Percentiles rank a stretch among this genome's conserved stretches.
These are phyloP conservation scores for Symmetrospora coprosmae DNA, from an alignment of 768 basidiomycete species.

Conservation along the genomic window DNA sequence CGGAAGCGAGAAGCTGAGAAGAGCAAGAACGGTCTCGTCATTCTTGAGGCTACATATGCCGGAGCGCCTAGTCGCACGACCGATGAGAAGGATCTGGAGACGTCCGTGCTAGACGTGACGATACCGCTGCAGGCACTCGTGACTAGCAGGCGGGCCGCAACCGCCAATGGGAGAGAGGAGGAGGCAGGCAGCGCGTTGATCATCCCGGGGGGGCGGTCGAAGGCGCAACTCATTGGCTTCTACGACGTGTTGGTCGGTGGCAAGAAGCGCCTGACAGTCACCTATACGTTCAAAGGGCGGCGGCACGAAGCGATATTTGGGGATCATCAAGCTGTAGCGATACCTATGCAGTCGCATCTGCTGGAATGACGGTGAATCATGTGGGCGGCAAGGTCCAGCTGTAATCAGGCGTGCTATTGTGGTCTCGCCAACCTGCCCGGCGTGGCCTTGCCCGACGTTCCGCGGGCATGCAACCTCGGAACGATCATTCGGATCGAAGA, in stretches of 20 bases:
- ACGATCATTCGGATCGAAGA: too few species aligned
- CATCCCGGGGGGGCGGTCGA: constrained; percentile 59
- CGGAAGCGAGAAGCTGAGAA: constrained; percentile 53
- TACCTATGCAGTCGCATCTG: constrained; percentile 43
- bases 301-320: constrained; percentile 64
- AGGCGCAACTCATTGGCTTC: constrained; percentile 73
- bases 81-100: constrained; percentile 42
- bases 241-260: constrained; percentile 66
- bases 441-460: too few species aligned
- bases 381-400: too few species aligned
- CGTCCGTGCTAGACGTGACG: constrained; percentile 56
- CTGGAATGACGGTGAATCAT: constrained; percentile 1
- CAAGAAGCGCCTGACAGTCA: constrained; percentile 54
- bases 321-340: constrained; percentile 51
- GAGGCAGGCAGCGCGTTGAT: constrained; percentile 45
- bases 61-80: constrained; percentile 24
- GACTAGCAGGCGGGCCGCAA: constrained; percentile 38
- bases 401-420: too few species aligned
- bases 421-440: too few species aligned
- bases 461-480: too few species aligned
- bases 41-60: constrained; percentile 62
- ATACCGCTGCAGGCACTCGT: constrained; percentile 69
- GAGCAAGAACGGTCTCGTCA: constrained; percentile 57
- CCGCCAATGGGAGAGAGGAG: neutral
- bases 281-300: constrained; percentile 61